phyloP scores from a whole-genome alignment of 2,329 filamentous ascomycete species.

The Hypoxylon sp. region DNA sequence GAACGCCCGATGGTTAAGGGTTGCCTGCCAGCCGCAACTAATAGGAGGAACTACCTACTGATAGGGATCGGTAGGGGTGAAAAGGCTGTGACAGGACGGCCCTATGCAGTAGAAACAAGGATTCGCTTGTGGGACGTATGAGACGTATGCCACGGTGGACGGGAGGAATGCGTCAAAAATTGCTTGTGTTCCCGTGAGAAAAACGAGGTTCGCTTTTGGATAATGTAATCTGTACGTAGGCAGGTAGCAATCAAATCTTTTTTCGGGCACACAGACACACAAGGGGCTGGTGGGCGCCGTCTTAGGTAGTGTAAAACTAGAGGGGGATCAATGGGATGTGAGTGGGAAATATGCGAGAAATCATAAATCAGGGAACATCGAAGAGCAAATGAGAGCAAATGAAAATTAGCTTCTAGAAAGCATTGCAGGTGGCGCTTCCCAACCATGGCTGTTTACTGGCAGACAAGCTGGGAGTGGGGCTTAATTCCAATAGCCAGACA shows the following conservation, averaged over 20 bases:
- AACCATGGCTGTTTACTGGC: neutral
- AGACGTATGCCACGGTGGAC: slow-evolving; percentile 30
- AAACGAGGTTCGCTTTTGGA: slow-evolving; percentile 12
- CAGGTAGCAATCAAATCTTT: slow-evolving; percentile 30
- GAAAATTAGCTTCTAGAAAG: slow-evolving; percentile 28
- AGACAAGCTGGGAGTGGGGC: slow-evolving; percentile 16
- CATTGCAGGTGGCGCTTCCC: slow-evolving; percentile 11
- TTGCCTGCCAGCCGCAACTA: slow-evolving; percentile 30
- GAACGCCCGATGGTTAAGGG: slow-evolving; percentile 19
- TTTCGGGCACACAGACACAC: slow-evolving; percentile 7
- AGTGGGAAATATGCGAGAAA: slow-evolving; percentile 33
- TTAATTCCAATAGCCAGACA: no score
- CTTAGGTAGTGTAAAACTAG: no score
- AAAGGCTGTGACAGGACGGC: slow-evolving; percentile 39
- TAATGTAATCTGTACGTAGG: slow-evolving; percentile 21
- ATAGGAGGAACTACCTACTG: slow-evolving; percentile 29
- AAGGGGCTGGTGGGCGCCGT: slow-evolving; percentile 19
- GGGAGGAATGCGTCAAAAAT: slow-evolving; percentile 32
- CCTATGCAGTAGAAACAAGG: slow-evolving; percentile 39
- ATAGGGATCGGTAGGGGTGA: slow-evolving; percentile 26
- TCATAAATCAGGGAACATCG: slow-evolving; percentile 27
- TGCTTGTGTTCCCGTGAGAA: slow-evolving; percentile 31
- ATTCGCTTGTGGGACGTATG: slow-evolving; percentile 36
- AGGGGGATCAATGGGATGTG: neutral
- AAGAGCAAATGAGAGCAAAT: slow-evolving; percentile 24